Evolutionary conservation across 2,329 filamentous ascomycete species (phyloP), one percentile per base, ranked within the genome.

Genomic region (Didymella arachidicola): DNA sequence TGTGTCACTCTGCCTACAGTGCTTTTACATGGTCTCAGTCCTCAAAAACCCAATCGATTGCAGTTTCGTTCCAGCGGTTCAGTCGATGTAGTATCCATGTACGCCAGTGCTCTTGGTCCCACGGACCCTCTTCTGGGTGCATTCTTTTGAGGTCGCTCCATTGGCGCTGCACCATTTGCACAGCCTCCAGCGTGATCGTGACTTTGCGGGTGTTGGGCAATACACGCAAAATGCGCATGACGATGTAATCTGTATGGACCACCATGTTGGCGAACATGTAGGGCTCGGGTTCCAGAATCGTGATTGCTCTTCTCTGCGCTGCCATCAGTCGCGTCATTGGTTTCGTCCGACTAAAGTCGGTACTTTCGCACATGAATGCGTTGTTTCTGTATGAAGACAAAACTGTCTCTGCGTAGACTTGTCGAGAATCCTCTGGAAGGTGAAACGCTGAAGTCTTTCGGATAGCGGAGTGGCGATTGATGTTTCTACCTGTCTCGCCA

Each of bases 391-490:
- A 14, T 5, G 38, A 41, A 2, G 25, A 44, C 6, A 53, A 8
- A 4, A 27, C 36, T 7, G 58, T 32, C 18, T 60, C 42, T 2
- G 50, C 2, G 45, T 60, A 59, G 25, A 62, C 50, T 26, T 61
- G 55, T 41, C 57, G 57, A 30, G 27, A 55, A 19, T 45, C 19
- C 29, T 53, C 22, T 4, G 49, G 49, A 2, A 45, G n/a, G 18
- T 53, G 41, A 12, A 53, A 45, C 3, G 49, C 49, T 18, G 38
- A 7, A 41, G 38, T 11, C 8, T 19, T 39, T 12, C 36, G 36
- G 10, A 12, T 39, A 19, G 18, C 18, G 10, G 36, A 6, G n/a
- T 22, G 1, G 18, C 3, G 5, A 10, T 3, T 3, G 2, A 14
- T 2, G 11, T 6, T 18, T 5, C 10, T 41, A 12, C 3, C 10